phyloP scores from a whole-genome alignment of 306 rosid species.

The Gynostemma pentaphyllum region DNA sequence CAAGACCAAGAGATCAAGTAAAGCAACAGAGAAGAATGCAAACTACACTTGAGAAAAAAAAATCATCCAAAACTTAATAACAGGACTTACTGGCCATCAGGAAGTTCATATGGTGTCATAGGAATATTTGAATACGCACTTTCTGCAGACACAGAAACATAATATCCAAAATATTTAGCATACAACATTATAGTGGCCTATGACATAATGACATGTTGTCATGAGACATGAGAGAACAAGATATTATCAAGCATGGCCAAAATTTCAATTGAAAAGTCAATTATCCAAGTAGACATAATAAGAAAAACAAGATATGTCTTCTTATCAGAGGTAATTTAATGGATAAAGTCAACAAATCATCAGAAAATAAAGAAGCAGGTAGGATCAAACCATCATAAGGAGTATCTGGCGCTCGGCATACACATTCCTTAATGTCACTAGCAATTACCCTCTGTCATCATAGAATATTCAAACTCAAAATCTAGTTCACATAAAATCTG shows the following conservation, averaged over 20 bases:
- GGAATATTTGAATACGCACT: constrained; percentile 93
- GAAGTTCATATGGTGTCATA: constrained; percentile 92
- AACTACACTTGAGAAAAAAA: not conserved
- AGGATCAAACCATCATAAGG: constrained; percentile 80
- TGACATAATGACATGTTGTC: not conserved
- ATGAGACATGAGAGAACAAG: no score
- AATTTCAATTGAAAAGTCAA: no score
- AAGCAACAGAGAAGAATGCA: not conserved
- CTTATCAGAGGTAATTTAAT: constrained; percentile 6
- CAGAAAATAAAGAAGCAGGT: constrained; percentile 7
- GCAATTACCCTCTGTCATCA: constrained; percentile 77
- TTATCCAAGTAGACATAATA: not conserved
- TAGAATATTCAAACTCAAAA: constrained; percentile 18
- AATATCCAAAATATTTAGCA: constrained; percentile 11
- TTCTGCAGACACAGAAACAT: constrained; percentile 37
- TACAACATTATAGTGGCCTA: constrained; percentile 6
- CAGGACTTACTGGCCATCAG: constrained; percentile 97
- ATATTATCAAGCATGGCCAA: no score
- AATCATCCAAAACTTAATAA: not conserved
- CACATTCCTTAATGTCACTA: constrained; percentile 95
- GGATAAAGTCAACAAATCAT: constrained; percentile 1
- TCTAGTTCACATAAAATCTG: constrained; percentile 5
- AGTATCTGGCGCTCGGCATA: constrained; percentile 97
- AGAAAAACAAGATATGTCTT: not conserved
- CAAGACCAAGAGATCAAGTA: not conserved